Percentiles rank a stretch among this genome's conserved stretches.
phyloP scores from a whole-genome alignment of 768 basidiomycete genomes.

The Rossbeevera mucosa region DNA sequence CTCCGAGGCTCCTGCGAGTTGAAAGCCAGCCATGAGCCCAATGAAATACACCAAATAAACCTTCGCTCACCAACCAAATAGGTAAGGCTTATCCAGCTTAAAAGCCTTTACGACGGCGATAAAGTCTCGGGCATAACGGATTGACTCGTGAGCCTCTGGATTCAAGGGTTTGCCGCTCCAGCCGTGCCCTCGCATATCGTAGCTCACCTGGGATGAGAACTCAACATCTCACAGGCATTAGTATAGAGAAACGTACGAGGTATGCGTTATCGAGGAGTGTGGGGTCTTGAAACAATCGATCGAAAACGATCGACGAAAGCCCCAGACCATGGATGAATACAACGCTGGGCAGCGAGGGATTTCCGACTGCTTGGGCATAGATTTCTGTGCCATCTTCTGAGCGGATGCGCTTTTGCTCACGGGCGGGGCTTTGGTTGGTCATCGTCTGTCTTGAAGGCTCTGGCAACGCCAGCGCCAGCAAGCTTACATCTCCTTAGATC shows the following conservation, averaged over 20 bases:
- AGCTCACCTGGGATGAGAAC: neutral
- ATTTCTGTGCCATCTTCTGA: slow-evolving; percentile 6
- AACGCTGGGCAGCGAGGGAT: neutral
- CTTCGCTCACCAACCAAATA: slow-evolving; percentile 1
- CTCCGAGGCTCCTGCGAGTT: slow-evolving; percentile 8
- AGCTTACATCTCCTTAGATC: neutral
- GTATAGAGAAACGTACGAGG: neutral
- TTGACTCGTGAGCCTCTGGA: slow-evolving; percentile 2
- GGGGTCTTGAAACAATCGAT: slow-evolving; percentile 3
- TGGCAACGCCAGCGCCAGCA: neutral
- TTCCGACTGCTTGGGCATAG: slow-evolving; percentile 5
- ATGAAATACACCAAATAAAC: neutral
- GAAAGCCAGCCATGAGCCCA: neutral
- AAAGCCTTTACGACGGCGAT: neutral
- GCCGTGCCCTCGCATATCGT: slow-evolving; percentile 8
- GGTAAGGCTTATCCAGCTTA: neutral
- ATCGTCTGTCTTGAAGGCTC: neutral
- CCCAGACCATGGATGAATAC: neutral
- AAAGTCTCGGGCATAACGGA: slow-evolving; percentile 8
- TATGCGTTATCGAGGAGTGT: neutral
- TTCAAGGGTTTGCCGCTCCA: neutral
- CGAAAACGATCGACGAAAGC: neutral
- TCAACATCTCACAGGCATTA: neutral
- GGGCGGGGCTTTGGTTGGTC: neutral
- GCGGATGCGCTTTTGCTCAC: neutral